Conservation (phyloP, 257 asterid species). For the Schizonepeta tenuifolia region DNA sequence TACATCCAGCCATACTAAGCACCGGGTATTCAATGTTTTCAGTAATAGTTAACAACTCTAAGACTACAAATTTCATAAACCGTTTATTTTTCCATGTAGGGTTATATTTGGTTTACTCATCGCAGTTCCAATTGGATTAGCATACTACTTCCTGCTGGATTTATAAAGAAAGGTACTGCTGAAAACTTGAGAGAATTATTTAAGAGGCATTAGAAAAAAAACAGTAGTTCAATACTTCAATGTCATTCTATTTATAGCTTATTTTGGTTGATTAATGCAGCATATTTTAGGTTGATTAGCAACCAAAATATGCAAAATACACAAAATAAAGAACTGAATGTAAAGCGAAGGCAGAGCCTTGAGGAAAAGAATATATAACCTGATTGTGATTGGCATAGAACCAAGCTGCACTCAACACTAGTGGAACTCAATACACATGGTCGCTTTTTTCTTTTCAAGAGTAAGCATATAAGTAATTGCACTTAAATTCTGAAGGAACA, state of each 20-base stretch:
- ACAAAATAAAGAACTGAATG: constrained; percentile 8
- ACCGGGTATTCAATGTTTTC: constrained; percentile 64
- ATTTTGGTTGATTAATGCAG: constrained; percentile 16
- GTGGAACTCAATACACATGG: background rate
- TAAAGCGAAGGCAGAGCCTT: constrained; percentile 12
- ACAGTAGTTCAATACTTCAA: constrained; percentile 24
- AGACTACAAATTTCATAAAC: constrained; percentile 24
- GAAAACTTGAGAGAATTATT: constrained; percentile 24
- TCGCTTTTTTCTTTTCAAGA: constrained; percentile 15
- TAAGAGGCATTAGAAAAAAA: constrained; percentile 10
- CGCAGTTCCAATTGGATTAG: constrained; percentile 72
- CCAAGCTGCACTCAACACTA: constrained; percentile 8
- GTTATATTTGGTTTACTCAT: constrained; percentile 76
- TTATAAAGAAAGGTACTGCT: constrained; percentile 43
- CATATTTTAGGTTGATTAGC: constrained; percentile 25
- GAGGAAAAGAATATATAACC: constrained; percentile 15
- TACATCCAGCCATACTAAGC: constrained; percentile 83
- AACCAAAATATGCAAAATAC: constrained; percentile 20
- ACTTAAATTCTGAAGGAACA: constrained; percentile 19
- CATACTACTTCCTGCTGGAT: constrained; percentile 73
- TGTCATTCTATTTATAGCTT: constrained; percentile 18
- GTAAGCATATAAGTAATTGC: background rate
- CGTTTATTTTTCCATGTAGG: constrained; percentile 47
- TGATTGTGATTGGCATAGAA: constrained; percentile 15
- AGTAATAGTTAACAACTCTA: background rate